Evolutionary conservation across 306 rosid species (phyloP).

Genomic region (Hippophae tibetana): DNA sequence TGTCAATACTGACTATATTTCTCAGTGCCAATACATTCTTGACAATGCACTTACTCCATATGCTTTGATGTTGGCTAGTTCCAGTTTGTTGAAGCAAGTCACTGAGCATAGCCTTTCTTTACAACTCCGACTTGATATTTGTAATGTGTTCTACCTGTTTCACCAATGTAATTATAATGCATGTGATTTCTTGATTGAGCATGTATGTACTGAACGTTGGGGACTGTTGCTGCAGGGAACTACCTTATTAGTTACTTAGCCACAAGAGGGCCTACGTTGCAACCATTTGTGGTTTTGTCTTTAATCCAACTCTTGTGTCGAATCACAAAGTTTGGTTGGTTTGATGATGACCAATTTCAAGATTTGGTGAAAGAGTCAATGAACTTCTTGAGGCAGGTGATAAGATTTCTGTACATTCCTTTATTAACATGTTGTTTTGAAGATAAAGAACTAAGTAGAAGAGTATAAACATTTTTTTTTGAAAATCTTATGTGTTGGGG

Average conservation of each 20-base stretch:
- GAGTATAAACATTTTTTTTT: too few species aligned
- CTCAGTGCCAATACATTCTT: conserved; percentile 56
- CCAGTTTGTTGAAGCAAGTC: conserved; percentile 58
- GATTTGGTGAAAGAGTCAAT: conserved; percentile 47
- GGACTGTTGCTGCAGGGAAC: conserved; percentile 25
- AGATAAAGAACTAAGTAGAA: too few species aligned
- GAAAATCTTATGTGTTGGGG: too few species aligned
- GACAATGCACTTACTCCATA: conserved; percentile 54
- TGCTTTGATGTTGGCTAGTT: conserved; percentile 54
- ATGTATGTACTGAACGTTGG: neutral
- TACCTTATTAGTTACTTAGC: conserved; percentile 51
- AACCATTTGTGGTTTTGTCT: conserved; percentile 50
- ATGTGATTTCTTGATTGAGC: neutral
- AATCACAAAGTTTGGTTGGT: conserved; percentile 58
- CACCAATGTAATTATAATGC: neutral
- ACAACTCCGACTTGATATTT: conserved; percentile 53
- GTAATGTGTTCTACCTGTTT: conserved; percentile 13
- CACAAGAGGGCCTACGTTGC: conserved; percentile 51
- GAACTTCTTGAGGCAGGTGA: conserved; percentile 53
- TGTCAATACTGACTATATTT: conserved; percentile 50
- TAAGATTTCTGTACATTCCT: neutral
- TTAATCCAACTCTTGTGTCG: conserved; percentile 48
- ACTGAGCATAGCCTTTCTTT: conserved; percentile 52
- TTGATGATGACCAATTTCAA: conserved; percentile 48
- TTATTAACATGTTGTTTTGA: neutral